phyloP scores from a whole-genome alignment of 108 stramenopile species.

The Cyclotella kingstonii region DNA sequence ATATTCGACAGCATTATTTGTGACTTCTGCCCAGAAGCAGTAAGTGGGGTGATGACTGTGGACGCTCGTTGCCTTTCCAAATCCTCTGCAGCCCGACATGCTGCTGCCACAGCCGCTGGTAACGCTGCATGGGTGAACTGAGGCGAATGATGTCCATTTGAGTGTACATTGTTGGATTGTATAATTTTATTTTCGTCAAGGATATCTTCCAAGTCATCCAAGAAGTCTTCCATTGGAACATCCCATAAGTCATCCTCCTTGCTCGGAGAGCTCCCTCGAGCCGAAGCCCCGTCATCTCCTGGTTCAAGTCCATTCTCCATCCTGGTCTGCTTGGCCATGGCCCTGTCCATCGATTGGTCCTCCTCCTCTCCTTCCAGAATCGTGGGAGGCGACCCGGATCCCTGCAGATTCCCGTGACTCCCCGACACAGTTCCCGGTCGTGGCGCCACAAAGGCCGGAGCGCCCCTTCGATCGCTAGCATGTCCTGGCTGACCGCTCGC shows the following conservation, averaged over 20 bases:
- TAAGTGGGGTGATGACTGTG: neutral
- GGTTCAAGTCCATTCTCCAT: neutral
- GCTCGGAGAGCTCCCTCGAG: neutral
- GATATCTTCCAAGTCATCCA: too few species aligned
- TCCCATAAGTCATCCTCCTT: neutral
- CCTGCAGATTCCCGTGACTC: neutral
- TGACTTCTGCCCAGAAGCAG: too few species aligned
- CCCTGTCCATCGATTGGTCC: slow-evolving; percentile 1
- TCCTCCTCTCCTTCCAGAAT: slow-evolving; percentile 42
- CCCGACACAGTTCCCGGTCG: neutral
- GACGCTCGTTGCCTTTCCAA: slow-evolving; percentile 18
- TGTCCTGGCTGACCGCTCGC: slow-evolving; percentile 39
- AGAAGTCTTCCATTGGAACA: too few species aligned
- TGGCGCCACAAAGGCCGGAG: slow-evolving; percentile 34
- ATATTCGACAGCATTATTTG: too few species aligned
- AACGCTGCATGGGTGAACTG: slow-evolving; percentile 25
- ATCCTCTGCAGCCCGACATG: slow-evolving; percentile 38
- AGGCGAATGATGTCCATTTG: neutral
- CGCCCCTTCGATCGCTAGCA: slow-evolving; percentile 62
- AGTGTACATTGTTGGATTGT: neutral
- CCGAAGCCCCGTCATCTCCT: neutral
- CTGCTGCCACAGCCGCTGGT: slow-evolving; percentile 37
- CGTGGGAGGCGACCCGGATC: slow-evolving; percentile 12
- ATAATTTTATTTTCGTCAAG: neutral
- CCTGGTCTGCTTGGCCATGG: neutral